A percentile compares a stretch with the other conserved stretches of the same genome.
phyloP scores from a whole-genome alignment of 768 basidiomycete species.

The Leucosporidium creatinivorum region DNA sequence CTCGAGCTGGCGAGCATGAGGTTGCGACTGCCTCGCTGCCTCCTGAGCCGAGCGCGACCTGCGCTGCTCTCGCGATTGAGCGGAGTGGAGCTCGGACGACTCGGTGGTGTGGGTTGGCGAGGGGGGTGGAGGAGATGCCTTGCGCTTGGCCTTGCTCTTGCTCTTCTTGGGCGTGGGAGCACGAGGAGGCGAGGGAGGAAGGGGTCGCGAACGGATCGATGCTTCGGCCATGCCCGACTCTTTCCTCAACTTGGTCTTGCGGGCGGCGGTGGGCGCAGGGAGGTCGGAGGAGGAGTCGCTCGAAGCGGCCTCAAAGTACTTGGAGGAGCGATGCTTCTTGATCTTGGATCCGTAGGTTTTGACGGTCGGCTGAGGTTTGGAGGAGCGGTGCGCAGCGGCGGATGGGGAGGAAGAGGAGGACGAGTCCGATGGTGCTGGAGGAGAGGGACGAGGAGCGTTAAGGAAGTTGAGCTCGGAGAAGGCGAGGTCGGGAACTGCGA shows the following conservation, averaged over 20 bases:
- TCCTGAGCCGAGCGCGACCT: not conserved
- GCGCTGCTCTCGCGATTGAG: not conserved
- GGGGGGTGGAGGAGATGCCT: not conserved
- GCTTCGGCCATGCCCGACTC: too few relatives aligned
- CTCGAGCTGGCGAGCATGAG: not conserved
- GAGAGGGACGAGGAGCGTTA: constrained; percentile 9
- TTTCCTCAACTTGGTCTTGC: not conserved
- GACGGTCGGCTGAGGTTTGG: not conserved
- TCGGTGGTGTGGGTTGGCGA: not conserved
- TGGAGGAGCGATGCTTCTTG: not conserved
- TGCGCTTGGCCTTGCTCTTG: not conserved
- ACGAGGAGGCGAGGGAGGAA: not conserved
- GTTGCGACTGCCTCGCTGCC: not conserved
- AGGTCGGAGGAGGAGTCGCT: not conserved
- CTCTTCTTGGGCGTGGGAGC: not conserved
- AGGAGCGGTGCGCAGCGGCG: not conserved
- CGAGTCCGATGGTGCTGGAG: not conserved
- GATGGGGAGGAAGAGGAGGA: not conserved
- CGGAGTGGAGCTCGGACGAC: not conserved
- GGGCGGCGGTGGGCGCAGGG: not conserved
- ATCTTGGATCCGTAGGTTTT: not conserved
- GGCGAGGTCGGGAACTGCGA: constrained; percentile 25
- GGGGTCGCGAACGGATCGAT: not conserved
- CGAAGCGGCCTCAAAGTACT: not conserved
- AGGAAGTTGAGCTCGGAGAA: constrained; percentile 30